Evolutionary conservation across 352 stramenopile genomes (phyloP), one percentile per base, ranked within the genome.

Genomic region (Phytophthora cactorum): DNA sequence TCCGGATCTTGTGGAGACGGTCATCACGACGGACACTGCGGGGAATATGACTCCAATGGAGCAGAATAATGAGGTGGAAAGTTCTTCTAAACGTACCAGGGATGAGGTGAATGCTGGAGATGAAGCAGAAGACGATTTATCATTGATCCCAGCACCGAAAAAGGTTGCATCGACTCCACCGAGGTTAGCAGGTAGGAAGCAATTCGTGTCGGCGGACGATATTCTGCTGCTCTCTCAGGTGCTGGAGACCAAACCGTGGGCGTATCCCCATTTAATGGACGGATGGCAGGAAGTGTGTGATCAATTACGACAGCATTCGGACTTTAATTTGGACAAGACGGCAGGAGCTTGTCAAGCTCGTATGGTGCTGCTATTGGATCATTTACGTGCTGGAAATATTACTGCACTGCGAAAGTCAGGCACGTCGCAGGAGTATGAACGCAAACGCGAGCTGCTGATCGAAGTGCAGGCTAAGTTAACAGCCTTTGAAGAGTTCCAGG

Each of bases 171-270:
- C 27, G 0, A 58, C 50, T 15, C 27, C 32, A 11, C 31, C 31
- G 25, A 47, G 17, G 15, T 17, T 32, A 32, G 11, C 38, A 47
- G 47, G 44, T n/a, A 55, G 60, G 27, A 77, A 76, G 54, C 73
- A 81, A n/a, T 81, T 81, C 56, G 63, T 78, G 10, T 75, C 74
- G 25, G 66, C 66, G 0, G 70, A 78, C 32, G 74, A 81, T 28
- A 70, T 81, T 47, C 5, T 77, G 27, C 56, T 81, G 39, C 61
- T 81, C 1, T 62, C 66, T 25, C 70, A 81, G n/a, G 74, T 76
- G 15, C 32, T 72, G 28, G 4, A 15, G 1, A 68, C 44, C 5
- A 77, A 81, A 31, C 74, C 74, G 17, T 81, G 74, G 74, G 46
- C 51, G 3, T 77, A 63, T 32, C 41, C 52, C 0, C 53, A 73